These are phyloP conservation scores for Dinochytrium kinnereticum DNA, from an alignment of 371 early-diverging fungal species.

Conservation along the genomic window DNA sequence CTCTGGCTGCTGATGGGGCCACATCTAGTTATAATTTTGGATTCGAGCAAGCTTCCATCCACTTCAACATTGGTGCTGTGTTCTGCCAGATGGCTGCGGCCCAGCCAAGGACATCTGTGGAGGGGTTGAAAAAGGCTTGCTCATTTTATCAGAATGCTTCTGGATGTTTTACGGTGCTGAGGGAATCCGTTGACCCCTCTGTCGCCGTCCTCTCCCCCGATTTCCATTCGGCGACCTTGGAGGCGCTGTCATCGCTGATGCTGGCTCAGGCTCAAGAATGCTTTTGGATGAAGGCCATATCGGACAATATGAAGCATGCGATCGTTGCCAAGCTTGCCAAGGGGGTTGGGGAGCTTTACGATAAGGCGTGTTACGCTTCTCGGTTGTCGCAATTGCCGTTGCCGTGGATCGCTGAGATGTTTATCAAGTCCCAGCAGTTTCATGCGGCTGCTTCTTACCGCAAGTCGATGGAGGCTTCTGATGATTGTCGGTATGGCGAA, in stretches of 20 bases:
- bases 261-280: slow-evolving; percentile 92
- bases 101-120: slow-evolving; percentile 68
- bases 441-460: slow-evolving; percentile 77
- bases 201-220: slow-evolving; percentile 53
- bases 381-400: slow-evolving; percentile 28
- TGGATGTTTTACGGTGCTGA: slow-evolving; percentile 73
- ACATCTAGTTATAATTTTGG: slow-evolving; percentile 68
- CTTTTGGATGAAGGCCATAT: slow-evolving; percentile 78
- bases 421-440: slow-evolving; percentile 74
- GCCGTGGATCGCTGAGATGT: slow-evolving; percentile 69
- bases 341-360: slow-evolving; percentile 74
- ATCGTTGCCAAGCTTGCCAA: slow-evolving; percentile 77
- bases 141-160: slow-evolving; percentile 74
- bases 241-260: slow-evolving; percentile 72
- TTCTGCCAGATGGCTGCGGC: slow-evolving; percentile 76
- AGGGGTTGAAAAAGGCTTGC: slow-evolving; percentile 77
- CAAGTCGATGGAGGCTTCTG: slow-evolving; percentile 71
- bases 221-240: slow-evolving; percentile 54
- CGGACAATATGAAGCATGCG: slow-evolving; percentile 76
- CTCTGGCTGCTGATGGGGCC: not conserved
- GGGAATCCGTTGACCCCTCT: slow-evolving; percentile 53
- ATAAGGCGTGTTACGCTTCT: slow-evolving; percentile 67
- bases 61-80: slow-evolving; percentile 83
- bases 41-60: slow-evolving; percentile 81
- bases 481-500: slow-evolving; percentile 80